Conservation (phyloP, 768 basidiomycete species). For the Termitomyces sp. region DNA sequence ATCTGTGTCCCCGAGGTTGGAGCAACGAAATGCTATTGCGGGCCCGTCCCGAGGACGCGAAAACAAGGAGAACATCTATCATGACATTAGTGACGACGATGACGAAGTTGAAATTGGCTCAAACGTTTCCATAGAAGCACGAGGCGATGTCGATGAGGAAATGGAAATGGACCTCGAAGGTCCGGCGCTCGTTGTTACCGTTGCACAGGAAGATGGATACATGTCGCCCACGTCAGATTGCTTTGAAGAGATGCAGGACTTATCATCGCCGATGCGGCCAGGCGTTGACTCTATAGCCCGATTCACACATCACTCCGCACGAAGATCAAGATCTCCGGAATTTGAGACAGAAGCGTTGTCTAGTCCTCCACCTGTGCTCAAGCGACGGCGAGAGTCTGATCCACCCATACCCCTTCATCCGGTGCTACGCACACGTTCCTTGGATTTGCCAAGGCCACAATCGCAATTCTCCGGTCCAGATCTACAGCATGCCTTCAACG, state of each 20-base stretch:
- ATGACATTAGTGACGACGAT: conserved; percentile 22
- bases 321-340: conserved; percentile 27
- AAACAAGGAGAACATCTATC: conserved; percentile 41
- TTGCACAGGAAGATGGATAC: conserved; percentile 79
- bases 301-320: conserved; percentile 1
- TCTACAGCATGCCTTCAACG: conserved; percentile 36
- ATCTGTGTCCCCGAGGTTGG: background rate
- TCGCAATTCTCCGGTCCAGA: conserved; percentile 30
- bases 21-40: conserved; percentile 14
- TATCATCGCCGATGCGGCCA: conserved; percentile 57
- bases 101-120: conserved; percentile 19
- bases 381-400: conserved; percentile 6
- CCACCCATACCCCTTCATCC: conserved; percentile 4
- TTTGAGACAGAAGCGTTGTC: conserved; percentile 51
- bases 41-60: conserved; percentile 27
- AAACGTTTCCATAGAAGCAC: conserved; percentile 29
- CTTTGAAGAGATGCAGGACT: conserved; percentile 51
- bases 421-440: conserved; percentile 11
- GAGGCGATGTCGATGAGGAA: conserved; percentile 29
- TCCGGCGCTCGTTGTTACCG: conserved; percentile 32
- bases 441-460: conserved; percentile 8
- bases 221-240: conserved; percentile 62
- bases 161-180: conserved; percentile 37
- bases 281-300: conserved; percentile 11
- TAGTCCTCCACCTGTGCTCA: conserved; percentile 30